Evolutionary conservation across 306 rosid genomes (phyloP).

Genomic region (Casuarina equisetifolia): DNA sequence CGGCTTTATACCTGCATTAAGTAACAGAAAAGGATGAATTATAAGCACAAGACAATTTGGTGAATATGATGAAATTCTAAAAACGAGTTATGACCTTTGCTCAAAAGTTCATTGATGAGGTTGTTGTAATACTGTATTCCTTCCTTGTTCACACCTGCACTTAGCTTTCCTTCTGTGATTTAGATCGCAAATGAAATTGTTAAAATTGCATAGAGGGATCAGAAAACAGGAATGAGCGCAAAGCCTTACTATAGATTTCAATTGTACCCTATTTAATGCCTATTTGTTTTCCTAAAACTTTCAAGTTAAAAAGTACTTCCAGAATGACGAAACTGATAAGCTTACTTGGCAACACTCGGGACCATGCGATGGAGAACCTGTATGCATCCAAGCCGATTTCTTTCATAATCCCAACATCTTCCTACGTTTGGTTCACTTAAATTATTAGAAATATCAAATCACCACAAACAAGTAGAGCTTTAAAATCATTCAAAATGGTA

Average conservation of each 20-base stretch:
- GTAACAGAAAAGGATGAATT: neutral
- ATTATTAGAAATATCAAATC: neutral
- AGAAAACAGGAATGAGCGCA: too few species aligned
- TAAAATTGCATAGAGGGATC: neutral
- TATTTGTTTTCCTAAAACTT: too few species aligned
- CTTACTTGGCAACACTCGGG: slow-evolving; percentile 70
- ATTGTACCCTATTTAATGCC: too few species aligned
- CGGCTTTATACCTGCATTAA: slow-evolving; percentile 32
- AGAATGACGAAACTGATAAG: neutral
- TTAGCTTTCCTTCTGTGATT: slow-evolving; percentile 40
- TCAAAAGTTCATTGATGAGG: slow-evolving; percentile 36
- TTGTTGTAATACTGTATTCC: slow-evolving; percentile 46
- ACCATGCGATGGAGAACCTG: slow-evolving; percentile 73
- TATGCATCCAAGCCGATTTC: slow-evolving; percentile 58
- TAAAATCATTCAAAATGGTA: neutral
- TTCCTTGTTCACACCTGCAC: slow-evolving; percentile 44
- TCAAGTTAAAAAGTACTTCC: too few species aligned
- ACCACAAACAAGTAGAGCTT: neutral
- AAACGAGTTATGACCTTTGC: slow-evolving; percentile 12
- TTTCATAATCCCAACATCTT: slow-evolving; percentile 62
- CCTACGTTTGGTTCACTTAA: slow-evolving; percentile 24
- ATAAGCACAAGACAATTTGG: neutral
- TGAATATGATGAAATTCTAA: neutral
- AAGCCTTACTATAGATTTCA: too few species aligned
- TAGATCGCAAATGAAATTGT: neutral